These are phyloP conservation scores for Phytophthora boehmeriae DNA, from an alignment of 352 stramenopile genomes.

Conservation along the genomic window DNA sequence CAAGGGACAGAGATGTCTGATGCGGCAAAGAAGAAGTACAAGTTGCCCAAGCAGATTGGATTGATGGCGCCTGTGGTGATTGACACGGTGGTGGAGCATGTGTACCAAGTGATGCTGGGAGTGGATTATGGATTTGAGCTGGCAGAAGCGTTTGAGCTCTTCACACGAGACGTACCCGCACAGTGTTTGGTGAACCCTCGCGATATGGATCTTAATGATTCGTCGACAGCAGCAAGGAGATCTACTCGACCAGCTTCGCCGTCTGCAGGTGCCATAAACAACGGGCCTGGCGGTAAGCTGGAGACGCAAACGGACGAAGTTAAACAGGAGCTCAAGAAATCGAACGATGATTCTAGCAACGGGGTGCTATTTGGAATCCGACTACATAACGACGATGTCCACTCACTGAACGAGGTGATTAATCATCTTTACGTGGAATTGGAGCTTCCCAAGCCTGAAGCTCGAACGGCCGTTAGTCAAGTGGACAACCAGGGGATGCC, in stretches of 20 bases:
- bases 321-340: slow-evolving; percentile 14
- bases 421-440: slow-evolving; percentile 66
- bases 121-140: slow-evolving; percentile 77
- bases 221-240: slow-evolving; percentile 4
- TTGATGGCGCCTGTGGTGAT: slow-evolving; percentile 65
- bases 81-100: slow-evolving; percentile 76
- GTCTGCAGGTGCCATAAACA: slow-evolving; percentile 19
- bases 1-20: slow-evolving; percentile 56
- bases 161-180: slow-evolving; percentile 63
- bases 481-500: slow-evolving; percentile 68
- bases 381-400: slow-evolving; percentile 88
- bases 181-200: slow-evolving; percentile 48
- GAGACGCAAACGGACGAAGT: slow-evolving; percentile 28
- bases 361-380: slow-evolving; percentile 57
- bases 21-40: slow-evolving; percentile 47
- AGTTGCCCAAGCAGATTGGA: slow-evolving; percentile 67
- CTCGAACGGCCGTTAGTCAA: slow-evolving; percentile 54
- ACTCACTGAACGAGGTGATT: slow-evolving; percentile 77
- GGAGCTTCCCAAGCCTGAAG: slow-evolving; percentile 56
- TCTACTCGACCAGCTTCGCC: slow-evolving; percentile 17
- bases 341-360: slow-evolving; percentile 4
- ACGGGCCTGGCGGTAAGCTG: slow-evolving; percentile 31
- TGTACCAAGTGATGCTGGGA: slow-evolving; percentile 72
- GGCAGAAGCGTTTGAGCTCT: slow-evolving; percentile 68
- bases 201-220: slow-evolving; percentile 40